Percentiles rank a stretch among this genome's conserved stretches.
These are phyloP conservation scores for Cadophora gregata DNA, from an alignment of 2,329 filamentous ascomycete genomes.

Conservation along the genomic window DNA sequence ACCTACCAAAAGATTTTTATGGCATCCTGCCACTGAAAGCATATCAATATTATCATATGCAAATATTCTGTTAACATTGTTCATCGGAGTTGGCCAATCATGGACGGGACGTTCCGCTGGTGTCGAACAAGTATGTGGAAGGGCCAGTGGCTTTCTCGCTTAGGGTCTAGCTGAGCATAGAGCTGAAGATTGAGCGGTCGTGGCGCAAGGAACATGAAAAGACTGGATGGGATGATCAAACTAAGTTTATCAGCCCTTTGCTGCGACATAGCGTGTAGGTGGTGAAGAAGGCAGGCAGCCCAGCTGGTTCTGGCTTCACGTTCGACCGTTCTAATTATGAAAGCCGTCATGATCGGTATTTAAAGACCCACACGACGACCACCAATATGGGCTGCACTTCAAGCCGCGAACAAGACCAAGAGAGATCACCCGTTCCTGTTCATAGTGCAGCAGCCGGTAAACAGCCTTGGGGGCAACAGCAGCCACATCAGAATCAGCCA, in stretches of 20 bases:
- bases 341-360: background rate
- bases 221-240: background rate
- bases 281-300: too few species aligned
- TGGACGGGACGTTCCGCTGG: too few species aligned
- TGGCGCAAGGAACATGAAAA: background rate
- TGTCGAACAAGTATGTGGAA: too few species aligned
- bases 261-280: too few species aligned
- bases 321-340: too few species aligned
- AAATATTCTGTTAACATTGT: too few species aligned
- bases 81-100: too few species aligned
- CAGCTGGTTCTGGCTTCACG: too few species aligned
- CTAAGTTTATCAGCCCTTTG: background rate
- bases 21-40: too few species aligned
- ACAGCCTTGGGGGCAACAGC: background rate
- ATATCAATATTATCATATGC: too few species aligned
- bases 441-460: background rate
- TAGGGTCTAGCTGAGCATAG: background rate
- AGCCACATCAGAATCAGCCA: background rate
- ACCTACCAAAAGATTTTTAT: too few species aligned
- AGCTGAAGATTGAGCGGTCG: background rate
- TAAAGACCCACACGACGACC: background rate
- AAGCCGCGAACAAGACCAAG: background rate
- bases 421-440: background rate
- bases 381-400: background rate
- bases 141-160: background rate